Conservation (phyloP, 805 yeast species). For the Candida schatavii region DNA sequence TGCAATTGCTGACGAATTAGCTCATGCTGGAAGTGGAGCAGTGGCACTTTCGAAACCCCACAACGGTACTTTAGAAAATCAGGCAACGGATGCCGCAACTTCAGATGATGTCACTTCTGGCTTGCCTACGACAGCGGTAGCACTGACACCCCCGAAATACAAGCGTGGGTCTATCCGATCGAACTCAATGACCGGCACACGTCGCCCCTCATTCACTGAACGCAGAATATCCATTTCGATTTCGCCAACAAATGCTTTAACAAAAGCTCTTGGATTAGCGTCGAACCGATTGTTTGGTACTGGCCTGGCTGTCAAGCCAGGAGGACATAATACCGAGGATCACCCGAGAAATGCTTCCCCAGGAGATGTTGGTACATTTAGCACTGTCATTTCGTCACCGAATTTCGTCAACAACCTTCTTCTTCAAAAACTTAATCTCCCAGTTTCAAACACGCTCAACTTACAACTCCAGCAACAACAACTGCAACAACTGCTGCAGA, state of each 20-base stretch:
- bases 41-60: constrained; percentile 36
- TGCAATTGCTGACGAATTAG: constrained; percentile 91
- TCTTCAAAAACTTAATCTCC: constrained; percentile 32
- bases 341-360: too few relatives aligned
- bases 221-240: constrained; percentile 67
- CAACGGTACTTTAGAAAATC: not conserved
- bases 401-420: constrained; percentile 34
- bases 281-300: constrained; percentile 69
- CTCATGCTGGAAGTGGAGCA: constrained; percentile 53
- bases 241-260: constrained; percentile 83
- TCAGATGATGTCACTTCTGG: too few relatives aligned
- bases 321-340: too few relatives aligned
- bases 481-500: constrained; percentile 11
- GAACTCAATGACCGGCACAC: constrained; percentile 47
- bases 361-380: constrained; percentile 8
- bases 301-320: not conserved
- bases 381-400: constrained; percentile 24
- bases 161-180: constrained; percentile 43
- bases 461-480: constrained; percentile 14
- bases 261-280: constrained; percentile 84
- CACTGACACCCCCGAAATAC: constrained; percentile 6
- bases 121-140: too few relatives aligned
- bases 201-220: constrained; percentile 62
- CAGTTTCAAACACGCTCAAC: constrained; percentile 23
- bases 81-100: too few relatives aligned